Evolutionary conservation across 2,329 filamentous ascomycete species (phyloP), one percentile per base, ranked within the genome.

Genomic region (Dothideomycetes sp.): DNA sequence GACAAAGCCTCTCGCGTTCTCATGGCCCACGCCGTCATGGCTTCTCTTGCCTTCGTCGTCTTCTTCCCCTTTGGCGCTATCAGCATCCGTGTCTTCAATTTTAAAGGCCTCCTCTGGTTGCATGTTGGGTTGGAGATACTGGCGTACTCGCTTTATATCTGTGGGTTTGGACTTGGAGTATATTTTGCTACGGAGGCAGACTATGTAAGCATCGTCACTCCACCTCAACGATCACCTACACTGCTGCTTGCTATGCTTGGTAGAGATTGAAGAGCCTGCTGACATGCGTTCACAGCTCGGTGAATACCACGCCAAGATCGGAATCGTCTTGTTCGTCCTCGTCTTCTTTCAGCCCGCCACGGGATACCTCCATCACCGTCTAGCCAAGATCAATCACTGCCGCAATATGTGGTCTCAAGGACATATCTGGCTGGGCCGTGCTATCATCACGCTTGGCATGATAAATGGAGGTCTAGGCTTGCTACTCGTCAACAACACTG

Each of bases 321-420:
- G 73, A n/a, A 62, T 72, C 5, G 51, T 74, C 11, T 60, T 73
- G 3, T 56, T 76, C 27, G 55, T 56, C 1, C 46, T 60, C 4
- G 52, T 82, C 3, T 59, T 77, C 9, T 70, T 79, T 46, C 70
- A 74, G 45, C 73, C 72, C 0, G 50, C 66, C 2, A 56, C 72
- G 24, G 73, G 73, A 3, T 50, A 64, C n/a, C 43, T 72, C 2
- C 73, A 77, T 45, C 73, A 77, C 47, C 43, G 55, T 3, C 49
- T 67, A 31, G 76, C 66, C 58, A 65, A 66, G 38, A 67, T 63
- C 45, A 60, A 62, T 11, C 59, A 61, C 5, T 52, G 52, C 11
- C 66, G 68, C 24, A 68, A 64, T 2, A 45, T 62, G 4, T 68
- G 64, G 52, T 69, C 68, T 4, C 16, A 40, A 10, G 34, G 19